phyloP scores from a whole-genome alignment of 805 yeast species.

The Ogataea ramenticola region DNA sequence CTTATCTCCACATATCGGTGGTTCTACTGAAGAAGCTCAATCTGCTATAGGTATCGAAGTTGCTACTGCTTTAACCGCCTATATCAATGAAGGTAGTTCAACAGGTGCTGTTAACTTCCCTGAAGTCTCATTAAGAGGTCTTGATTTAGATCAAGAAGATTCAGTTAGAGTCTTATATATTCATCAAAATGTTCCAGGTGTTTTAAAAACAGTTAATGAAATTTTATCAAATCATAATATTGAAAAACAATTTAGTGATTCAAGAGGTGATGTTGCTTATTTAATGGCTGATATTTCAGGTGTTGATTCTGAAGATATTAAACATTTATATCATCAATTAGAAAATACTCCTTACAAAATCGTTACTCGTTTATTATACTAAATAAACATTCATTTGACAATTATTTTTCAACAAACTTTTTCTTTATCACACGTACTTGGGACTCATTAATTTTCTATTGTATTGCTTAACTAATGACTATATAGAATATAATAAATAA shows the following conservation, averaged over 20 bases:
- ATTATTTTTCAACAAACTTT: too few relatives aligned
- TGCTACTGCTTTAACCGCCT: constrained; percentile 74
- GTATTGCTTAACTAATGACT: too few relatives aligned
- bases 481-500: too few relatives aligned
- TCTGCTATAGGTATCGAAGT: constrained; percentile 96
- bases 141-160: constrained; percentile 79
- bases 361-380: constrained; percentile 84
- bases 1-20: constrained; percentile 97
- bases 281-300: constrained; percentile 95
- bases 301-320: constrained; percentile 77
- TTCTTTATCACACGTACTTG: too few relatives aligned
- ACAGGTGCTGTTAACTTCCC: constrained; percentile 98
- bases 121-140: constrained; percentile 85
- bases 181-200: constrained; percentile 99
- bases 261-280: constrained; percentile 92
- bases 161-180: constrained; percentile 91
- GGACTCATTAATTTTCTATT: too few relatives aligned
- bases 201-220: constrained; percentile 92
- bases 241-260: constrained; percentile 97
- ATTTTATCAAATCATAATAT: constrained; percentile 91
- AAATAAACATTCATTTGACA: too few relatives aligned
- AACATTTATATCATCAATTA: constrained; percentile 73
- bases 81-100: constrained; percentile 93
- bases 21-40: constrained; percentile 99
- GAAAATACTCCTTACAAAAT: constrained; percentile 88